Evolutionary conservation across 2,329 filamentous ascomycete species (phyloP).

Genomic region (Botrytis byssoidea): DNA sequence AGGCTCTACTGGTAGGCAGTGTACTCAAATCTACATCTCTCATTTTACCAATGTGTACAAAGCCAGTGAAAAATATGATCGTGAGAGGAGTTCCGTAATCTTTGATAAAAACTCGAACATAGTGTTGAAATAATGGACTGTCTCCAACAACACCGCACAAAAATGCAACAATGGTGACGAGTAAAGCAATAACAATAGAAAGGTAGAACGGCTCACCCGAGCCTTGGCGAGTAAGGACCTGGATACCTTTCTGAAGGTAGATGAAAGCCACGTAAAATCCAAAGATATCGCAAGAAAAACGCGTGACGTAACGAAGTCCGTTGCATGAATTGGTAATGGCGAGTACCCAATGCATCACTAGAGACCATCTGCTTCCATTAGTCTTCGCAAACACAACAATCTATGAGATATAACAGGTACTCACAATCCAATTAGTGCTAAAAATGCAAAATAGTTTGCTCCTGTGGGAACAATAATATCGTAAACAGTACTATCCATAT

Average conservation of each 20-base stretch:
- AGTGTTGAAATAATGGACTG: conserved; percentile 70
- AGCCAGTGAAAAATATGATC: conserved; percentile 85
- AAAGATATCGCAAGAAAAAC: conserved; percentile 91
- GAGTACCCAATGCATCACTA: conserved; percentile 81
- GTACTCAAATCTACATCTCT: conserved; percentile 64
- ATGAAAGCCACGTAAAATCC: conserved; percentile 92
- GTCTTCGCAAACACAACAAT: conserved; percentile 11
- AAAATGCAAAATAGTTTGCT: conserved; percentile 82
- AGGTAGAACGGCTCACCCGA: conserved; percentile 67
- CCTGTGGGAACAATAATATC: conserved; percentile 78
- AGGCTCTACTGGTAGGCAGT: conserved; percentile 73
- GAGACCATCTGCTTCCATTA: conserved; percentile 63
- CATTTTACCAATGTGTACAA: conserved; percentile 85
- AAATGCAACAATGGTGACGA: conserved; percentile 77
- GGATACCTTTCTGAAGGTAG: conserved; percentile 87
- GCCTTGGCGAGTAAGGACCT: conserved; percentile 77
- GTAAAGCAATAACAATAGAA: conserved; percentile 70
- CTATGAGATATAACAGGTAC: not conserved
- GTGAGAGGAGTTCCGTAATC: conserved; percentile 86
- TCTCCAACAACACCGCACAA: conserved; percentile 68
- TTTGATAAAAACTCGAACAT: conserved; percentile 77
- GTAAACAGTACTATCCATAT: conserved; percentile 73
- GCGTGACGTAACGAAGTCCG: conserved; percentile 81
- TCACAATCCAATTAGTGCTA: conserved; percentile 81
- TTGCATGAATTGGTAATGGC: conserved; percentile 86